Conservation (phyloP, 768 basidiomycete genomes). For the Pleurotus platypus region DNA sequence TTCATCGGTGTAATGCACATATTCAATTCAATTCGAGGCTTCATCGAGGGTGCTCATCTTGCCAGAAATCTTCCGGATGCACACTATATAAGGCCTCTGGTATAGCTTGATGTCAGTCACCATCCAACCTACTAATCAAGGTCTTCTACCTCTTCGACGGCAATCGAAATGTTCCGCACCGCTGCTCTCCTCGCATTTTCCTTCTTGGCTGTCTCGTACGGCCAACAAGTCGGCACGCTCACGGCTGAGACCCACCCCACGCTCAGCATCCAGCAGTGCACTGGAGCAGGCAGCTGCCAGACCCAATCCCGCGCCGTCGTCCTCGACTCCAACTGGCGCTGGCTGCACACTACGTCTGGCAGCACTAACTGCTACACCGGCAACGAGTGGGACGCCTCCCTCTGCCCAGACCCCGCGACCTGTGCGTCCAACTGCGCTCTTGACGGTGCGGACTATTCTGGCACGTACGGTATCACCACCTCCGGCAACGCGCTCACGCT, state of each 20-base stretch:
- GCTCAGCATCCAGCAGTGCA: constrained; percentile 34
- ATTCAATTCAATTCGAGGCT: background rate
- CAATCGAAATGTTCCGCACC: constrained; percentile 18
- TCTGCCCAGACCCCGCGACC: constrained; percentile 35
- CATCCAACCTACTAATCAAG: background rate
- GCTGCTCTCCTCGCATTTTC: constrained; percentile 23
- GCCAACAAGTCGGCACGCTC: constrained; percentile 39
- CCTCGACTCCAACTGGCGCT: constrained; percentile 44
- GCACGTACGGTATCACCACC: constrained; percentile 35
- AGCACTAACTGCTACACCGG: constrained; percentile 32
- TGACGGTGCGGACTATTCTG: constrained; percentile 31
- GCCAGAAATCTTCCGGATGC: constrained; percentile 4
- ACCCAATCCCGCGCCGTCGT: constrained; percentile 23
- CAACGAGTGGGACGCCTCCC: constrained; percentile 34
- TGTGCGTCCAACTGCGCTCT: constrained; percentile 31
- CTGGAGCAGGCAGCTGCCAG: constrained; percentile 29
- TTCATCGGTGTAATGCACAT: background rate
- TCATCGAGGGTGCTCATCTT: background rate
- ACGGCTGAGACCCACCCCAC: constrained; percentile 39
- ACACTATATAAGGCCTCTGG: background rate
- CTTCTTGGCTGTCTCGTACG: constrained; percentile 26
- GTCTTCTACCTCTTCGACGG: background rate
- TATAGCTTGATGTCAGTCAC: background rate
- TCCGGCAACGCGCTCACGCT: constrained; percentile 33
- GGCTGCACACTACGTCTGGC: constrained; percentile 25